Evolutionary conservation across 2,329 filamentous ascomycete genomes (phyloP).

Genomic region (Cladosporium sphaerospermum): DNA sequence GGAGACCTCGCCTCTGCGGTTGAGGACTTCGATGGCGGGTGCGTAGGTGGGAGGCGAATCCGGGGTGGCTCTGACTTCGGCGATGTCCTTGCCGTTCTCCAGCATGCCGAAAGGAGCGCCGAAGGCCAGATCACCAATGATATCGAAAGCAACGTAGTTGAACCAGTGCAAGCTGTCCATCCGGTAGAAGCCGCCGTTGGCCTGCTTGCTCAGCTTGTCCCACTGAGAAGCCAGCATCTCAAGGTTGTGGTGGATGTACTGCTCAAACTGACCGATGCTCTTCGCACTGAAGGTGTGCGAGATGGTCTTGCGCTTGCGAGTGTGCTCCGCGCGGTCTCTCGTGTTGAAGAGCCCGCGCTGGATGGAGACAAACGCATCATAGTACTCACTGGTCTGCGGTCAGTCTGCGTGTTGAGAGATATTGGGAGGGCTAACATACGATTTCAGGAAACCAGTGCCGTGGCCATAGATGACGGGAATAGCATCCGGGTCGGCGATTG

Average conservation of each 20-base stretch:
- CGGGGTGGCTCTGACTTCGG: constrained; percentile 26
- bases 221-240: constrained; percentile 67
- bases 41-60: constrained; percentile 25
- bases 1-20: constrained; percentile 80
- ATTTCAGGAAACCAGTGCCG: constrained; percentile 44
- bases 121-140: constrained; percentile 18
- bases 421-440: constrained; percentile 18
- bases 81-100: constrained; percentile 23
- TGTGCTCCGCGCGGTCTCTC: constrained; percentile 71
- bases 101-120: constrained; percentile 19
- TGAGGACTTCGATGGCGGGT: constrained; percentile 75
- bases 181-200: constrained; percentile 25
- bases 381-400: constrained; percentile 9
- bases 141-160: constrained; percentile 30
- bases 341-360: constrained; percentile 85
- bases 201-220: constrained; percentile 50
- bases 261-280: constrained; percentile 67
- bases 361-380: constrained; percentile 87
- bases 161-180: constrained; percentile 21
- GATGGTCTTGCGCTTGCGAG: constrained; percentile 80
- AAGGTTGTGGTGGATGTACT: constrained; percentile 78
- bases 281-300: constrained; percentile 78
- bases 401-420: background rate
- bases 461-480: constrained; percentile 70
- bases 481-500: constrained; percentile 68